Evolutionary conservation across 805 yeast species (phyloP), one percentile per base, ranked within the genome.

Genomic region (Dipodascus albidus): DNA sequence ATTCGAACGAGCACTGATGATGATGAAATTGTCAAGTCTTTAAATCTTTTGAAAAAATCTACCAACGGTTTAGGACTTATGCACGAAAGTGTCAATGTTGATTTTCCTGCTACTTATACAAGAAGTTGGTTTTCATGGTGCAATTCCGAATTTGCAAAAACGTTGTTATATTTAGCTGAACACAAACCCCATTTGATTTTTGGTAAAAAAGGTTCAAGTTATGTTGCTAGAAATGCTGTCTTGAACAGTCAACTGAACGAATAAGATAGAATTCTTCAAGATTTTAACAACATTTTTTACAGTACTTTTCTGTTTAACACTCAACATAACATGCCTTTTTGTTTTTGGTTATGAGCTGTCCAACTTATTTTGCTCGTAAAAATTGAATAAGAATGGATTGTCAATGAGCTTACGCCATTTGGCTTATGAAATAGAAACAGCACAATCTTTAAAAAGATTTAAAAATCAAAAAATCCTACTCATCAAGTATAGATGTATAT

Each of bases 121-220:
- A 71, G 96, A 55, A 79, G 93, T 1, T 88, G 96, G 96, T 89
- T 89, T 71, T 84, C 95, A 3, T 88, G 96, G 96, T 85, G 95
- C 60, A 88, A 88, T 64, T 81, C 95, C 1, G 96, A 89, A 67
- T 87, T 88, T 69, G 96, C 89, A 20, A 86, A 86, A 66, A 83
- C 95, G 0, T 82, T 88, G n/a, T 65, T 88, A 49, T 83, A 87
- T 60, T 69, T 88, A 56, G 89, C 91, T 1, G 69, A 75, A 54
- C 70, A 85, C 51, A 85, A 84, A 63, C 95, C 95, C 0, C 78
- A 84, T 61, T 68, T 87, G 58, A 77, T 87, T 14, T 83, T 86
- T 33, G 49, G 31, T 23, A 22, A 47, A 22, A n/a, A 47, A 20
- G 27, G 44, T 38, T 4, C 6, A 4, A 14, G 20, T 6, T 38